Evolutionary conservation across 2,329 filamentous ascomycete genomes (phyloP).

Genomic region (Aspergillus sp.): DNA sequence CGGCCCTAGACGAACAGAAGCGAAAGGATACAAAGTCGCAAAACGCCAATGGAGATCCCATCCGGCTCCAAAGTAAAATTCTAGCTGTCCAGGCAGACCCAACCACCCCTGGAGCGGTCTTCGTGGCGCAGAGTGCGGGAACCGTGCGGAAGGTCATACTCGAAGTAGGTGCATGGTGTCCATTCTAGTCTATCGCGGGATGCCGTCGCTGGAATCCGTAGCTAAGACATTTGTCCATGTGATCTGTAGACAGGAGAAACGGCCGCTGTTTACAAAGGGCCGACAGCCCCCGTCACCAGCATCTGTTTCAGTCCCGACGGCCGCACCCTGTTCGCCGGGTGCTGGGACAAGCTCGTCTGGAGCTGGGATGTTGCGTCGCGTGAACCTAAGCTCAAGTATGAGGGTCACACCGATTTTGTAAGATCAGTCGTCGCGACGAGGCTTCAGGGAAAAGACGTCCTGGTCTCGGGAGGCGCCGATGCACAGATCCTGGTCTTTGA

Average conservation of each 20-base stretch:
- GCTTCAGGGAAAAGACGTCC: slow-evolving; percentile 58
- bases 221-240: slow-evolving; percentile 14
- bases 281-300: slow-evolving; percentile 75
- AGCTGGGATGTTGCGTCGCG: slow-evolving; percentile 69
- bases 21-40: slow-evolving; percentile 70
- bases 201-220: slow-evolving; percentile 1
- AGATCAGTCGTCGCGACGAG: slow-evolving; percentile 69
- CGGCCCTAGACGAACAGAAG: slow-evolving; percentile 48
- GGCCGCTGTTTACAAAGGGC: slow-evolving; percentile 62
- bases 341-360: slow-evolving; percentile 93
- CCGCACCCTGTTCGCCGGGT: slow-evolving; percentile 73
- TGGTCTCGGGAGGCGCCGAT: slow-evolving; percentile 75
- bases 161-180: slow-evolving; percentile 60
- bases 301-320: slow-evolving; percentile 61
- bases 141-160: slow-evolving; percentile 70
- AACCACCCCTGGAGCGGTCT: slow-evolving; percentile 59
- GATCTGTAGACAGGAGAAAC: slow-evolving; percentile 43
- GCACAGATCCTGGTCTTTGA: slow-evolving; percentile 85
- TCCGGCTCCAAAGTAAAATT: slow-evolving; percentile 80
- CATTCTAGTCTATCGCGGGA: slow-evolving; percentile 6
- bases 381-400: slow-evolving; percentile 57
- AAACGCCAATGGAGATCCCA: slow-evolving; percentile 80
- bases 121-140: slow-evolving; percentile 85
- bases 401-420: slow-evolving; percentile 86
- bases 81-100: slow-evolving; percentile 71